Evolutionary conservation across 208 protist genomes (phyloP).

Genomic region (Crithidia expoeki): DNA sequence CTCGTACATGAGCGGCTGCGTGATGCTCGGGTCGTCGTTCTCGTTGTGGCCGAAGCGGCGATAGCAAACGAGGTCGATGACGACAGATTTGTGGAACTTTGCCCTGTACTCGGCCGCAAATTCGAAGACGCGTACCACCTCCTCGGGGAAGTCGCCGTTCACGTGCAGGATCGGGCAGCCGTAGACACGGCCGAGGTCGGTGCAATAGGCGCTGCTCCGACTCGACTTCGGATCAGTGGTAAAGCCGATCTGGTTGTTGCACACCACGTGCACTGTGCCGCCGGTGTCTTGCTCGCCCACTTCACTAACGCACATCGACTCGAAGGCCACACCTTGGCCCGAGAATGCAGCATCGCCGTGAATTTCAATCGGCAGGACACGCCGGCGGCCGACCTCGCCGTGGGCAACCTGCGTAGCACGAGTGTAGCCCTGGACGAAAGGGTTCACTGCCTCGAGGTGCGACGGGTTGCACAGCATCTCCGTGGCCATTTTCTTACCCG

Average conservation of each 20-base stretch:
- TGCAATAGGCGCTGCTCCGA: slow-evolving; percentile 97
- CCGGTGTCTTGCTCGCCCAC: slow-evolving; percentile 94
- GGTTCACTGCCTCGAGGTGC: slow-evolving; percentile 99
- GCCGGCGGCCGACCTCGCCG: slow-evolving; percentile 55
- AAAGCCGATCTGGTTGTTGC: slow-evolving; percentile 99
- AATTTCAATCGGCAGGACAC: slow-evolving; percentile 92
- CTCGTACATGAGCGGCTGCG: slow-evolving; percentile 97
- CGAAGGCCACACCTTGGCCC: slow-evolving; percentile 97
- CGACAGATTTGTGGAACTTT: slow-evolving; percentile 93
- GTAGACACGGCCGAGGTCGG: slow-evolving; percentile 96
- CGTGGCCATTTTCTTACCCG: slow-evolving; percentile 89
- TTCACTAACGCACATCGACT: slow-evolving; percentile 95
- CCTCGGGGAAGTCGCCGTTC: slow-evolving; percentile 97
- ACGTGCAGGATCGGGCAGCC: slow-evolving; percentile 97
- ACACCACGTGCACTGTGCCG: slow-evolving; percentile 98
- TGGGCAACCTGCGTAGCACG: slow-evolving; percentile 92
- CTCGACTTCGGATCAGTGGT: slow-evolving; percentile 97
- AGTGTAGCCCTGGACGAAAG: slow-evolving; percentile 97
- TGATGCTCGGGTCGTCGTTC: slow-evolving; percentile 98
- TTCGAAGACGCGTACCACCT: slow-evolving; percentile 91
- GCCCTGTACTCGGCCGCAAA: slow-evolving; percentile 94
- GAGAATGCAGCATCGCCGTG: slow-evolving; percentile 99
- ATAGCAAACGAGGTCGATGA: slow-evolving; percentile 98
- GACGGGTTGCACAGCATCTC: slow-evolving; percentile 98
- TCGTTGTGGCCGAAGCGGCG: slow-evolving; percentile 97